Percentiles rank a stretch among this genome's conserved stretches.
phyloP scores from a whole-genome alignment of 768 basidiomycete genomes.

The Galerina marginata region DNA sequence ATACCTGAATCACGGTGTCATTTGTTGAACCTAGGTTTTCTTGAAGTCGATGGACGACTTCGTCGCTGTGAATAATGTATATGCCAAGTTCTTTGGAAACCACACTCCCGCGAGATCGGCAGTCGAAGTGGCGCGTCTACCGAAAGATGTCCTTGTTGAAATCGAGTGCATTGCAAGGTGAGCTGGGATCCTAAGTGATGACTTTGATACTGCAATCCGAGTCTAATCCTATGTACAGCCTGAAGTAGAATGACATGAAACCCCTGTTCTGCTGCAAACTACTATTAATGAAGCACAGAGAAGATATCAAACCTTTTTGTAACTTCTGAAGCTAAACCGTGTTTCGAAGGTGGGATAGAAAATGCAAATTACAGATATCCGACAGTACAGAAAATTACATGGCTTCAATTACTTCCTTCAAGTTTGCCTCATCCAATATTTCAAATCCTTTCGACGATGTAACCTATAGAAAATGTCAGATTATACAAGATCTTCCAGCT shows the following conservation, averaged over 20 bases:
- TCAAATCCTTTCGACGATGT: constrained; percentile 84
- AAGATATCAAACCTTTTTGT: no score
- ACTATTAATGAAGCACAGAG: no score
- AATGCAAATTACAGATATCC: constrained; percentile 24
- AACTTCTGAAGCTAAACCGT: no score
- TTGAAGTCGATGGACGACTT: constrained; percentile 95
- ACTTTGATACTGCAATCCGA: not conserved
- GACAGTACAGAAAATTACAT: constrained; percentile 56
- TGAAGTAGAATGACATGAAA: constrained; percentile 31
- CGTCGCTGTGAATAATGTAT: constrained; percentile 78
- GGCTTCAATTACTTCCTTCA: constrained; percentile 85
- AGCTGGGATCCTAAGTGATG: constrained; percentile 22
- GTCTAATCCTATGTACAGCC: constrained; percentile 26
- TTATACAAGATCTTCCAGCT: not conserved
- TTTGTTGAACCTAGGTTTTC: constrained; percentile 66
- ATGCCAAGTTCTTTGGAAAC: constrained; percentile 82
- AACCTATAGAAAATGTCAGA: constrained; percentile 54
- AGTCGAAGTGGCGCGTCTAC: constrained; percentile 88
- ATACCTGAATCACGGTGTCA: not conserved
- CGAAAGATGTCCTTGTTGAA: constrained; percentile 91
- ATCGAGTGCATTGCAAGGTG: constrained; percentile 88
- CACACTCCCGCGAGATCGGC: constrained; percentile 94
- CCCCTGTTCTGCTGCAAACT: no score
- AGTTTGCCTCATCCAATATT: constrained; percentile 79
- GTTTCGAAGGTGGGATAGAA: constrained; percentile 4